Base-by-base conservation (phyloP, 2,329 filamentous ascomycete species). In the Claviceps fusiformis region DNA sequence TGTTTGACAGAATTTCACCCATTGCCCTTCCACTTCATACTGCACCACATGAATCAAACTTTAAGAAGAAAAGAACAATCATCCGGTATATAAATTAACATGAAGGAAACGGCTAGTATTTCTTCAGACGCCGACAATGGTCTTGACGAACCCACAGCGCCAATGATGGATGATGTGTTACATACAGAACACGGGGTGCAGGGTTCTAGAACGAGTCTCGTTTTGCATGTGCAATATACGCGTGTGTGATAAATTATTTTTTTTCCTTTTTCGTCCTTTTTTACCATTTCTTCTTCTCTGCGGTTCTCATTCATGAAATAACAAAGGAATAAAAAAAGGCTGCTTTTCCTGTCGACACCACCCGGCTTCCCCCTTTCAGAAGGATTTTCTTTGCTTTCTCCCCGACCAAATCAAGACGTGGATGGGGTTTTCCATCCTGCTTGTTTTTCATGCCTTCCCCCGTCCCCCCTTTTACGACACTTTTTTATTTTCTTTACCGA, bases 61-160 rank as follows among this genome's bases (percentile, higher is more conserved):
- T 24, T 2, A 3, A 24, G 24, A 24, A 24, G 24, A 33, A 33
- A 9, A 33, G 9, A 33, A 33, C 5, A 33, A 33, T 33, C 31
- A 33, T 7, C 9, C 17, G 3, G 31, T 17, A 31, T 31, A 4
- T 29, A 46, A 29, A 29, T 9, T 9, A 68, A 62, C 61, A 62
- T n/a, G n/a, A 44, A 39, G 6, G n/a, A n/a, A 48, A n/a, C 46
- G 29, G 29, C 46, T n/a, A 35, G 31, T 50, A 11, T 50, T 15
- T 50, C 37, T 9, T 64, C 59, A 61, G 63, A 58, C 64, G 63
- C 61, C 63, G 62, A 63, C 61, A 33, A 19, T 54, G 46, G 56
- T 61, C 1, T 63, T 61, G 64, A 63, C 66, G 61, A 63, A 64
- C 54, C 68, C 65, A 64, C 68, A 70, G 70, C 69, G 69, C 69